Base-by-base conservation (phyloP, 1,139 yeast genomes). In the Magnusiomyces ingens region DNA sequence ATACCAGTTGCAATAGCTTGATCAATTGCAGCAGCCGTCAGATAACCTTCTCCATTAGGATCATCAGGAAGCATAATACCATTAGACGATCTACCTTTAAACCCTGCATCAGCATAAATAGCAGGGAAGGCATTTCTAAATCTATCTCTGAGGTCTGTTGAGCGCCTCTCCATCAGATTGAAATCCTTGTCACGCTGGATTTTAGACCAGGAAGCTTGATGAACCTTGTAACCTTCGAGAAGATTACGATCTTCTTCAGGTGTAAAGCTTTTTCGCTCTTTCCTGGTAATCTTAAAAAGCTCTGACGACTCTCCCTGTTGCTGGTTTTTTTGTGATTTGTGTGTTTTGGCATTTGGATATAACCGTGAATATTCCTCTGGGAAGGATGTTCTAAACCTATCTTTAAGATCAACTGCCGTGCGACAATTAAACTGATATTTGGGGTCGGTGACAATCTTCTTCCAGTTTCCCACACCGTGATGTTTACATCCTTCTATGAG, bases 191-290 rank as follows among this genome's bases (percentile, higher is more conserved):
- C 77, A 15, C 73, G 67, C 59, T 73, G 76, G 40, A 93, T 93
- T 65, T 84, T 85, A 58, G 89, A 85, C 99, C 99, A 93, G 37
- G 86, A 80, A 0, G 96, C 79, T 0, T 98, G 98, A 66, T 80
- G 82, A 61, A 76, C 77, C 53, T 78, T 72, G 67, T 81, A 88
- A 1, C 96, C 94, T 55, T 75, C 74, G 35, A 87, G 68, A 48
- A 93, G 72, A 45, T 77, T 73, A 40, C 77, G 80, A 70, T 93
- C 98, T 67, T 93, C 99, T 51, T 79, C 88, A 2, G 78, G 68
- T 0, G 96, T 86, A 58, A 74, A 73, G 29, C 72, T 67, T 11
- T 72, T 67, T 26, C 77, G 70, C 60, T 72, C 75, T 56, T 73
- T 74, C 22, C 77, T 71, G 59, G 71, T 71, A 56, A 72, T 72